A percentile compares a stretch with the other conserved stretches of the same genome.
Evolutionary conservation across 805 yeast genomes (phyloP).

Genomic region (Candida fluviatilis): DNA sequence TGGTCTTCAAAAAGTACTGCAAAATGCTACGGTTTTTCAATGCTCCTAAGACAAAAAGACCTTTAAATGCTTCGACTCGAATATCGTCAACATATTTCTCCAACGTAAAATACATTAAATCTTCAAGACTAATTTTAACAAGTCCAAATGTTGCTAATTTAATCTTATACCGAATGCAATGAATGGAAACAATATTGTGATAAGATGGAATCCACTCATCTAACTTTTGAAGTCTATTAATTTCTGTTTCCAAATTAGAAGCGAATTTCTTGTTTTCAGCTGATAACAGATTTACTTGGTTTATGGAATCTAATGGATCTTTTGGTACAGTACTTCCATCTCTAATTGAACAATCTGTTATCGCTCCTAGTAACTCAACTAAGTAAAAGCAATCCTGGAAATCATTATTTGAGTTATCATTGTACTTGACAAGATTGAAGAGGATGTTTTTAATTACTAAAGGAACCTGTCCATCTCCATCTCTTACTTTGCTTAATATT

Average conservation of each 20-base stretch:
- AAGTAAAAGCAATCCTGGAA: slow-evolving; percentile 73
- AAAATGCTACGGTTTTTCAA: slow-evolving; percentile 59
- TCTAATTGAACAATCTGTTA: slow-evolving; percentile 36
- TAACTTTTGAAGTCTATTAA: slow-evolving; percentile 70
- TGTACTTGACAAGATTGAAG: slow-evolving; percentile 69
- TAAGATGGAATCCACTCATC: slow-evolving; percentile 86
- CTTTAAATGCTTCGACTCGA: slow-evolving; percentile 64
- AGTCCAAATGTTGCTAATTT: slow-evolving; percentile 54
- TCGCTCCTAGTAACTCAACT: slow-evolving; percentile 49
- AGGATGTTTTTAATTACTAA: slow-evolving; percentile 56
- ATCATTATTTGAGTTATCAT: slow-evolving; percentile 77
- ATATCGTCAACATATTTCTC: slow-evolving; percentile 46
- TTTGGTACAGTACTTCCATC: slow-evolving; percentile 7
- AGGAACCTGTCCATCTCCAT: slow-evolving; percentile 60
- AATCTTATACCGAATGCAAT: slow-evolving; percentile 58
- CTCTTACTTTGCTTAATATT: slow-evolving; percentile 57
- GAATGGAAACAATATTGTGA: slow-evolving; percentile 49
- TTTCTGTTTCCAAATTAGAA: slow-evolving; percentile 48
- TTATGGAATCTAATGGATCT: slow-evolving; percentile 7
- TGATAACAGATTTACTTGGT: slow-evolving; percentile 6
- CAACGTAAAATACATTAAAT: slow-evolving; percentile 51
- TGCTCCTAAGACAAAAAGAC: slow-evolving; percentile 72
- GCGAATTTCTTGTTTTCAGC: slow-evolving; percentile 15
- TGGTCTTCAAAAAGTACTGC: slow-evolving; percentile 54
- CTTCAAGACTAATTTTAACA: slow-evolving; percentile 48